phyloP scores from a whole-genome alignment of 108 stramenopile species.

The Nitzschia sp. region DNA sequence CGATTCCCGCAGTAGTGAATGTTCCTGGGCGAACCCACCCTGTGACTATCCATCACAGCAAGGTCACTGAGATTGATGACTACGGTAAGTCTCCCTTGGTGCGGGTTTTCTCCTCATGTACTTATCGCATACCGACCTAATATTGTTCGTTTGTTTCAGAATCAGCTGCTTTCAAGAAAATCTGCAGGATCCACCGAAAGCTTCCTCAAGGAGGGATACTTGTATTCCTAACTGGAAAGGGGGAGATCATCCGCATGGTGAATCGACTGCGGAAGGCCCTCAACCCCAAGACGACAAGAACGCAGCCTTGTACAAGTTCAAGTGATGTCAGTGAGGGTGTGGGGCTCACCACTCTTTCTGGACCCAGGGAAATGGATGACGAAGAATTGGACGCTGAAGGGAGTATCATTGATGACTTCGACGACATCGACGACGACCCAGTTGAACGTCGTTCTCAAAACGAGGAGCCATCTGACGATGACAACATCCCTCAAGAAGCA shows the following conservation, averaged over 20 bases:
- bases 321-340: constrained; percentile 2
- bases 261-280: constrained; percentile 59
- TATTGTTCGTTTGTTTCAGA: constrained; percentile 34
- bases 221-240: constrained; percentile 95
- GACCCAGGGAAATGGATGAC: constrained; percentile 81
- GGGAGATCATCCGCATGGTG: constrained; percentile 89
- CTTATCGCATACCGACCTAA: background rate
- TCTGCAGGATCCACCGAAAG: constrained; percentile 87
- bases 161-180: constrained; percentile 72
- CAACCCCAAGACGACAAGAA: constrained; percentile 1
- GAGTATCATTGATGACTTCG: constrained; percentile 55
- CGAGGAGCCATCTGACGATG: constrained; percentile 44
- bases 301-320: background rate
- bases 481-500: constrained; percentile 57
- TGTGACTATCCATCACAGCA: constrained; percentile 95
- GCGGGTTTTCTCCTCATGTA: background rate
- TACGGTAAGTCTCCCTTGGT: constrained; percentile 59
- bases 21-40: constrained; percentile 92
- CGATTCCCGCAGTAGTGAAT: constrained; percentile 70
- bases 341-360: background rate
- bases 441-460: constrained; percentile 39
- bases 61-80: constrained; percentile 91
- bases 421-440: constrained; percentile 47
- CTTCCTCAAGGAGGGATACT: constrained; percentile 91
- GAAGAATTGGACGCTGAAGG: constrained; percentile 77